These are phyloP conservation scores for Trichosporon coremiiforme DNA, from an alignment of 1,284 basidiomycete genomes.

Conservation along the genomic window DNA sequence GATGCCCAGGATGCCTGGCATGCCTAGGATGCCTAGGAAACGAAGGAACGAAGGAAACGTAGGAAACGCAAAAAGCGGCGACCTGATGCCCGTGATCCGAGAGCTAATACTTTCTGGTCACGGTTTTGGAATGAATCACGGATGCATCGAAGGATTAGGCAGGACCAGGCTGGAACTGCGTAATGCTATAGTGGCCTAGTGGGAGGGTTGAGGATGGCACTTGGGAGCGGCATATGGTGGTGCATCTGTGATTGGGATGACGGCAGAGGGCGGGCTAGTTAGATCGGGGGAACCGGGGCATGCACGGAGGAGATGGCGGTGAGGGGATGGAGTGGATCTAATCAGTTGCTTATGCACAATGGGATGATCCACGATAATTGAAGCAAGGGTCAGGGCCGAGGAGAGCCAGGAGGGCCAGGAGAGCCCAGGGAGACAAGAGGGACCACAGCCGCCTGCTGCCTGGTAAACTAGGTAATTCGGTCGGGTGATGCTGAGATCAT, in stretches of 20 bases:
- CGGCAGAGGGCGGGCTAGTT: background rate
- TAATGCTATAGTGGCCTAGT: too few species aligned
- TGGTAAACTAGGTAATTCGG: background rate
- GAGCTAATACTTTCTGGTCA: too few species aligned
- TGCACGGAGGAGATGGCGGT: background rate
- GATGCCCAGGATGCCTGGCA: too few species aligned
- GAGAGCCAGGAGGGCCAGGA: too few species aligned
- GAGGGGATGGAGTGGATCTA: background rate
- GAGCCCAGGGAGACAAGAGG: too few species aligned
- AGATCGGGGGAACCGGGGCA: background rate
- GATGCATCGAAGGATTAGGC: too few species aligned
- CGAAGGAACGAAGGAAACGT: background rate
- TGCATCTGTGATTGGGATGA: background rate
- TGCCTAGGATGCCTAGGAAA: too few species aligned
- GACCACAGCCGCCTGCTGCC: background rate
- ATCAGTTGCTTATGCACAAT: background rate
- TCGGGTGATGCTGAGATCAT: slow-evolving; percentile 8
- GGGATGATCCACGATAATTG: background rate
- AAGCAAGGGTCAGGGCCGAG: background rate
- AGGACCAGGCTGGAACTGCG: too few species aligned
- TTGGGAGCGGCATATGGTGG: background rate
- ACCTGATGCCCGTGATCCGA: background rate
- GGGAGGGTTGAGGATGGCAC: too few species aligned
- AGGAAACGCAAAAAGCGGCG: too few species aligned
- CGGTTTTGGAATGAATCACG: too few species aligned